A percentile compares a stretch with the other conserved stretches of the same genome.
These are phyloP conservation scores for Amanita thiersii DNA, from an alignment of 768 basidiomycete genomes.

Conservation along the genomic window DNA sequence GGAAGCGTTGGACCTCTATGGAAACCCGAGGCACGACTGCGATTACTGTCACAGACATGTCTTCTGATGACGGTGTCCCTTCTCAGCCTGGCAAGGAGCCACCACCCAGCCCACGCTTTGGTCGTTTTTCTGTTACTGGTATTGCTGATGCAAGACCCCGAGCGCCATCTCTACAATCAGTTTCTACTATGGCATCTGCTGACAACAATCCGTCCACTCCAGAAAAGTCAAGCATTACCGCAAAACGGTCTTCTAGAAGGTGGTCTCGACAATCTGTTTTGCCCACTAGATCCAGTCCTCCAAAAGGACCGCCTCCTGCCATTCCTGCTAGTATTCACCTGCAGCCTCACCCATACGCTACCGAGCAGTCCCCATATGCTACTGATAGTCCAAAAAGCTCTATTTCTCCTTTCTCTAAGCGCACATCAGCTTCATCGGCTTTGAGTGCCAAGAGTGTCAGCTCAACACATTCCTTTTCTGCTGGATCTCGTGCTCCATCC, in stretches of 20 bases:
- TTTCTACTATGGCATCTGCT: conserved; percentile 35
- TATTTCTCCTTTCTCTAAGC: conserved; percentile 45
- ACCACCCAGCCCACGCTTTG: conserved; percentile 17
- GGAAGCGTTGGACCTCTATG: conserved; percentile 37
- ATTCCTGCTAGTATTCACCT: conserved; percentile 24
- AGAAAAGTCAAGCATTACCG: conserved; percentile 31
- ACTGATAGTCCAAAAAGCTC: conserved; percentile 32
- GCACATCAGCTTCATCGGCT: conserved; percentile 42
- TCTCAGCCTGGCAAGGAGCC: conserved; percentile 15
- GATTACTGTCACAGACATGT: conserved; percentile 2
- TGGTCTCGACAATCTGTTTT: conserved; percentile 47
- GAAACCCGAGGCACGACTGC: conserved; percentile 14
- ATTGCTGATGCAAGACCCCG: conserved; percentile 31
- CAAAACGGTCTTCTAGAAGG: conserved; percentile 29
- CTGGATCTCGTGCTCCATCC: conserved; percentile 18
- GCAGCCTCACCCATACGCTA: conserved; percentile 22
- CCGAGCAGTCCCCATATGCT: conserved; percentile 26
- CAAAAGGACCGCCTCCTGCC: conserved; percentile 51
- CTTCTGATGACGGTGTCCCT: background rate
- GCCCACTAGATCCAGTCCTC: conserved; percentile 49
- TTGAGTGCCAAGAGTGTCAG: conserved; percentile 34
- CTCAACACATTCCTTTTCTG: conserved; percentile 28
- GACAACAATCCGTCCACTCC: conserved; percentile 22
- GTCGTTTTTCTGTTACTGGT: conserved; percentile 23
- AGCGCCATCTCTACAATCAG: conserved; percentile 34